Percentiles rank a stretch among this genome's conserved stretches.
phyloP scores from a whole-genome alignment of 768 basidiomycete species.

The Lactarius pseudohatsudake region DNA sequence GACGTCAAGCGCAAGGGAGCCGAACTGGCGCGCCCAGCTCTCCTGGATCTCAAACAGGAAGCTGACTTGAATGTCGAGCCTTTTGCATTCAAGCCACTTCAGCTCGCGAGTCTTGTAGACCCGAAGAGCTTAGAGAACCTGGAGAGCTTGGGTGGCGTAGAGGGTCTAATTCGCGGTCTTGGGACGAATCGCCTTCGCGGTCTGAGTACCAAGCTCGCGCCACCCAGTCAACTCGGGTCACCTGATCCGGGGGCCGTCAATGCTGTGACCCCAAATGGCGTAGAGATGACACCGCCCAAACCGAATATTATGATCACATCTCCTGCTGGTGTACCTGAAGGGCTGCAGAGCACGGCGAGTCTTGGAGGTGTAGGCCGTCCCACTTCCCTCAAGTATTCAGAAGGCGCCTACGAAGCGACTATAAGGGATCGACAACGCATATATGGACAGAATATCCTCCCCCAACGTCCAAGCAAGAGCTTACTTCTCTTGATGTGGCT shows the following conservation, averaged over 20 bases:
- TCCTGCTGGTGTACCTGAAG: slow-evolving; percentile 36
- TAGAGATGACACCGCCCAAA: slow-evolving; percentile 34
- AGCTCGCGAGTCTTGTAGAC: slow-evolving; percentile 84
- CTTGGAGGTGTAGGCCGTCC: slow-evolving; percentile 6
- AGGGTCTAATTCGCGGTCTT: slow-evolving; percentile 66
- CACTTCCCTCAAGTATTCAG: not conserved
- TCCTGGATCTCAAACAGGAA: slow-evolving; percentile 40
- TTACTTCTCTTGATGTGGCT: slow-evolving; percentile 59
- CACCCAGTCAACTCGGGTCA: slow-evolving; percentile 1
- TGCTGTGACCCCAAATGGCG: slow-evolving; percentile 18
- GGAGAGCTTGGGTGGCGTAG: slow-evolving; percentile 65
- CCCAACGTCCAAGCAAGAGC: slow-evolving; percentile 47
- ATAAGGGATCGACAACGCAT: slow-evolving; percentile 47
- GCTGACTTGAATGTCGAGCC: slow-evolving; percentile 61
- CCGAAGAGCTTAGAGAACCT: slow-evolving; percentile 78
- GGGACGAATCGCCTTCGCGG: slow-evolving; percentile 63
- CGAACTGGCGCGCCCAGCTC: slow-evolving; percentile 31
- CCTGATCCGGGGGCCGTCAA: slow-evolving; percentile 1
- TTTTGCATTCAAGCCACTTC: slow-evolving; percentile 69
- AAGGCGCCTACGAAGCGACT: slow-evolving; percentile 36
- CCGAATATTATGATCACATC: slow-evolving; percentile 43
- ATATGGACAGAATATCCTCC: slow-evolving; percentile 54
- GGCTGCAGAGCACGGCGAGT: slow-evolving; percentile 21
- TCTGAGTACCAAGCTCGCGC: slow-evolving; percentile 29
- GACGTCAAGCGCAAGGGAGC: slow-evolving; percentile 19